phyloP scores from a whole-genome alignment of 2,329 filamentous ascomycete genomes.

The Epichloe coenophiala region DNA sequence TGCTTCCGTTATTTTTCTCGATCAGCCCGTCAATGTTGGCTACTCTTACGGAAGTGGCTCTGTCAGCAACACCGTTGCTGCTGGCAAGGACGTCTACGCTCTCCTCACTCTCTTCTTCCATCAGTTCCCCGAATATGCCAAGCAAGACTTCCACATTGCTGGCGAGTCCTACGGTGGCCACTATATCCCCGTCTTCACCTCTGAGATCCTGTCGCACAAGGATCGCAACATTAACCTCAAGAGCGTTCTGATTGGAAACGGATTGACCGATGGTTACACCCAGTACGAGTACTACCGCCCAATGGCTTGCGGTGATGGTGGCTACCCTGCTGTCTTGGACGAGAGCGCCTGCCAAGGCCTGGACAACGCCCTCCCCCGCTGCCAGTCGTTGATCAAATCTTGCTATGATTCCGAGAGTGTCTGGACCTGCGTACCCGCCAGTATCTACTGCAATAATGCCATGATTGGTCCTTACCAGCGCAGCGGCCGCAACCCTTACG shows the following conservation, averaged over 20 bases:
- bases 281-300: conserved; percentile 95
- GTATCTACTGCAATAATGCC: conserved; percentile 98
- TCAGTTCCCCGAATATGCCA: conserved; percentile 90
- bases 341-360: conserved; percentile 69
- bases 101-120: conserved; percentile 97
- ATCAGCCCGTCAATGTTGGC: conserved; percentile 96
- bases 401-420: conserved; percentile 90
- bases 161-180: conserved; percentile 93
- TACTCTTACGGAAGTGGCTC: conserved; percentile 90
- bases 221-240: conserved; percentile 97
- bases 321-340: conserved; percentile 76
- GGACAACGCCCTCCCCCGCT: conserved; percentile 79
- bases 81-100: conserved; percentile 95
- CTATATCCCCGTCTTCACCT: conserved; percentile 86
- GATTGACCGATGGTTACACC: conserved; percentile 82
- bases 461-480: conserved; percentile 90
- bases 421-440: conserved; percentile 86
- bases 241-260: conserved; percentile 90
- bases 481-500: conserved; percentile 89
- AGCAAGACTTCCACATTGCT: conserved; percentile 95
- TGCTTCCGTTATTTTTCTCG: conserved; percentile 96
- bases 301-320: conserved; percentile 95
- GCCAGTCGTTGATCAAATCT: conserved; percentile 72
- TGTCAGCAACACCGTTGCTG: conserved; percentile 88
- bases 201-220: conserved; percentile 87